These are phyloP conservation scores for Gossypium schwendimanii DNA, from an alignment of 441 rosid genomes.

Conservation along the genomic window DNA sequence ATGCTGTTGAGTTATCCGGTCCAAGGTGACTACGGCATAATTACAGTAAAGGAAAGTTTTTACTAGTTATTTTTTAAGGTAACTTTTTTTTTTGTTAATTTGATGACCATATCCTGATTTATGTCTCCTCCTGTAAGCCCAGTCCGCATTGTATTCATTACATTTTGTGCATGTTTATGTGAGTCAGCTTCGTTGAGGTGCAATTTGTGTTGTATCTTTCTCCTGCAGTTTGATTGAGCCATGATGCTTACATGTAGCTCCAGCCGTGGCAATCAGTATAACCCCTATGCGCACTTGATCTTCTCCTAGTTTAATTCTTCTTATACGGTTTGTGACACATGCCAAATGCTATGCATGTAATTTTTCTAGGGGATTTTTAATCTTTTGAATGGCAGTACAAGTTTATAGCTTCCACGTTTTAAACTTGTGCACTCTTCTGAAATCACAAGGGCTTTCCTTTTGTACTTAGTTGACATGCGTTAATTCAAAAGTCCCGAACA, in stretches of 20 bases:
- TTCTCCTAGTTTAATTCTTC: slow-evolving; percentile 1
- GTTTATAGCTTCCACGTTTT: neutral
- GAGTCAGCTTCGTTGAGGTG: slow-evolving; percentile 22
- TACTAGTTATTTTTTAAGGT: slow-evolving; percentile 23
- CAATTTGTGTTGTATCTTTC: slow-evolving; percentile 28
- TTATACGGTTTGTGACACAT: neutral
- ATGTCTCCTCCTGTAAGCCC: slow-evolving; percentile 23
- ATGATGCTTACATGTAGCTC: neutral
- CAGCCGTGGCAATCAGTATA: slow-evolving; percentile 7
- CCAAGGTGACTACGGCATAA: slow-evolving; percentile 49
- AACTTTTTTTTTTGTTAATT: slow-evolving; percentile 1
- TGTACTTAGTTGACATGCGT: neutral
- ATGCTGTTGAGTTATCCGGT: slow-evolving; percentile 66
- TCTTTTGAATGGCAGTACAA: neutral
- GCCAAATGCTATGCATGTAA: neutral
- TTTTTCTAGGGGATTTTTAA: neutral
- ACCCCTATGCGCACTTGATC: neutral
- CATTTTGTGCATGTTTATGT: slow-evolving; percentile 39
- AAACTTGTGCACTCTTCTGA: neutral
- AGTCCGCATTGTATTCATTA: slow-evolving; percentile 40
- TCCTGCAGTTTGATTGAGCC: slow-evolving; percentile 17
- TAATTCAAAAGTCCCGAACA: neutral
- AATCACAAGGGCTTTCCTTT: neutral
- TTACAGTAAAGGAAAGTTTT: slow-evolving; percentile 18
- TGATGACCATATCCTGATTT: slow-evolving; percentile 26